Evolutionary conservation across 2,329 filamentous ascomycete species (phyloP), one percentile per base, ranked within the genome.

Genomic region (Xylariaceae sp.): DNA sequence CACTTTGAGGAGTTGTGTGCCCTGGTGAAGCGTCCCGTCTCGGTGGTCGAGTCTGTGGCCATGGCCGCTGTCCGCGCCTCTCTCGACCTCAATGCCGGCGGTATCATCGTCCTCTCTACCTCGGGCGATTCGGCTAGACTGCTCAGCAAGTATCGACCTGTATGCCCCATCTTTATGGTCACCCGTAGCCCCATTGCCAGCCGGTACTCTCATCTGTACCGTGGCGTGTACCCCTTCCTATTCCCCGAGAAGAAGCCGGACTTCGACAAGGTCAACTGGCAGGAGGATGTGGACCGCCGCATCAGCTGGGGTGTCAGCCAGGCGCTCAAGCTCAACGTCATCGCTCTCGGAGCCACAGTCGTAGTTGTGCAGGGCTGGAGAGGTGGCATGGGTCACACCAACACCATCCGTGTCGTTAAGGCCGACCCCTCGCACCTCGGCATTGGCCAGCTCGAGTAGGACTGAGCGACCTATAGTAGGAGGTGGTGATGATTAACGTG

Each of bases 161-260:
- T 97, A 50, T 97, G 90, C 79, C 92, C 92, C 56, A 96, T 98
- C 71, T 90, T 98, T 75, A 97, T 97, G 90, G 86, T 98, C 50
- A 95, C 90, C 50, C 84, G 92, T 57, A 95, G 85, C 64, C 69
- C 80, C 34, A 80, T 77, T 51, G 87, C 92, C 36, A 85, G 88
- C 44, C 78, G 92, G 68, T 97, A 92, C 68, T 85, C 81, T 52
- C 92, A 98, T 67, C 70, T 98, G 64, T 97, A 96, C 73, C 90
- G 92, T 62, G 92, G 92, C 56, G 90, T 98, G 47, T 98, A 96
- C 64, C 92, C 92, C 43, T 98, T 98, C 84, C 75, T 85, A 59
- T 97, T 96, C 76, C 78, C 83, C 38, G 85, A 95, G 73, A 69
- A 72, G 57, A 97, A 97, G 81, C 92, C 92, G 55, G 88, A 98